A percentile compares a stretch with the other conserved stretches of the same genome.
phyloP scores from a whole-genome alignment of 2,329 filamentous ascomycete species.

The Cercospora sojina region DNA sequence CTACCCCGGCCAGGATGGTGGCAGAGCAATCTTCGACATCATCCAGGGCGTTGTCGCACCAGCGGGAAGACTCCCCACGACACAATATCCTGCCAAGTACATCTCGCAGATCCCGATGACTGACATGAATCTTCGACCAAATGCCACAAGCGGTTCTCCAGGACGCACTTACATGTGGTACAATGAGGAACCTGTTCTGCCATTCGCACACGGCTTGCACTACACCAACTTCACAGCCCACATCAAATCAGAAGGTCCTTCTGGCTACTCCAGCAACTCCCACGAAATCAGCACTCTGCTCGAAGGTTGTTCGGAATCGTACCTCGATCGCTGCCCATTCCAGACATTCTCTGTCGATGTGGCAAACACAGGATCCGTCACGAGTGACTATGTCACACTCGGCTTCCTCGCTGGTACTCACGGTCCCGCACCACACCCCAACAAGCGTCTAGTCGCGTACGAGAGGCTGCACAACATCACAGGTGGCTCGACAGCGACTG shows the following conservation, averaged over 20 bases:
- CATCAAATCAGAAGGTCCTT: conserved; percentile 14
- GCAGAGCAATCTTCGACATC: conserved; percentile 55
- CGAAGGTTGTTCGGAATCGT: conserved; percentile 38
- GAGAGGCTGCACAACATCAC: conserved; percentile 42
- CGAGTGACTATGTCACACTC: conserved; percentile 56
- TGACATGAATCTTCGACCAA: conserved; percentile 57
- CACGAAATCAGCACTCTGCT: conserved; percentile 43
- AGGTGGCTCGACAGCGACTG: conserved; percentile 31
- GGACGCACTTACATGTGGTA: conserved; percentile 63
- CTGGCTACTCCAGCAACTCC: conserved; percentile 18
- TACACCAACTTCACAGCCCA: conserved; percentile 55
- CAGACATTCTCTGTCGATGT: conserved; percentile 46
- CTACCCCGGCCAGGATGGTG: conserved; percentile 61
- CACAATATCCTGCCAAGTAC: conserved; percentile 56
- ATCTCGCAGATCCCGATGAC: conserved; percentile 53
- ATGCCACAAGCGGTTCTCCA: conserved; percentile 42
- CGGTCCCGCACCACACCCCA: conserved; percentile 52
- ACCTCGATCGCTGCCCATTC: conserved; percentile 48
- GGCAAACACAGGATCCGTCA: conserved; percentile 48
- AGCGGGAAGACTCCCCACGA: conserved; percentile 56
- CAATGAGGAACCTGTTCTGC: conserved; percentile 49
- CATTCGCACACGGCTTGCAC: conserved; percentile 58
- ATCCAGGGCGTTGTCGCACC: conserved; percentile 53
- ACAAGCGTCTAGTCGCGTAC: conserved; percentile 56
- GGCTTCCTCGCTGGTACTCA: conserved; percentile 52